Conservation (phyloP, 2,329 filamentous ascomycete species). For the Microdochium nivale region DNA sequence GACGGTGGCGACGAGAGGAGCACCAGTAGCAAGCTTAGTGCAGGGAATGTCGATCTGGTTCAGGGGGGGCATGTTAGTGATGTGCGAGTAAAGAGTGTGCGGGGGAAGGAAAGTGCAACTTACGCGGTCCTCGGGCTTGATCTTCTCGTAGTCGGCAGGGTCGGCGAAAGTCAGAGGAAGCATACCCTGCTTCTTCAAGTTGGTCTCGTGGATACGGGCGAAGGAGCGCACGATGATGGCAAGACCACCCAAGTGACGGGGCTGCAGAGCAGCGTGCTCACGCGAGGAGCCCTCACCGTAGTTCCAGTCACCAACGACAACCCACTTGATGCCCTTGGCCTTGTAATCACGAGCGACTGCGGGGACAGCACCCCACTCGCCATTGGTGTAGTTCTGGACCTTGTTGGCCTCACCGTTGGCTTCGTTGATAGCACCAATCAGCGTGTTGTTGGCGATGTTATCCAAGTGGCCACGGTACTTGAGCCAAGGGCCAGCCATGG, state of each 20-base stretch:
- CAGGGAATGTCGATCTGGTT: conserved; percentile 68
- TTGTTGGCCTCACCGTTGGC: conserved; percentile 98
- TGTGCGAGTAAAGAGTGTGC: neutral
- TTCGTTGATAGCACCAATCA: conserved; percentile 94
- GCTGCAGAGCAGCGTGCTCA: conserved; percentile 97
- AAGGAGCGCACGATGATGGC: conserved; percentile 95
- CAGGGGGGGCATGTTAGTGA: conserved; percentile 11
- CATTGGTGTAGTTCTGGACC: conserved; percentile 82
- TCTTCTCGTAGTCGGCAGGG: conserved; percentile 96
- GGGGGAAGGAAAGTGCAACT: conserved; percentile 9
- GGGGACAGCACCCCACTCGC: conserved; percentile 80
- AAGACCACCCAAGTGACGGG: conserved; percentile 90
- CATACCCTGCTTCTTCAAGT: conserved; percentile 99
- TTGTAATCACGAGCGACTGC: conserved; percentile 97
- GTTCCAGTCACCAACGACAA: conserved; percentile 98
- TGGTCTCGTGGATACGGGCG: conserved; percentile 99
- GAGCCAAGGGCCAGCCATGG: conserved; percentile 93
- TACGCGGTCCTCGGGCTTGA: conserved; percentile 81
- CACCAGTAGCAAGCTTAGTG: conserved; percentile 84
- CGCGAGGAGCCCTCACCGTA: conserved; percentile 96
- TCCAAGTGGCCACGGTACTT: conserved; percentile 98
- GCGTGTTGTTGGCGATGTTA: conserved; percentile 99
- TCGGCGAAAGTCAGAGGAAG: conserved; percentile 92
- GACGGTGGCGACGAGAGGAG: conserved; percentile 85
- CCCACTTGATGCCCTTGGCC: conserved; percentile 91